phyloP scores from a whole-genome alignment of 129 eudicot genomes.

The Ambrosia artemisiifolia region DNA sequence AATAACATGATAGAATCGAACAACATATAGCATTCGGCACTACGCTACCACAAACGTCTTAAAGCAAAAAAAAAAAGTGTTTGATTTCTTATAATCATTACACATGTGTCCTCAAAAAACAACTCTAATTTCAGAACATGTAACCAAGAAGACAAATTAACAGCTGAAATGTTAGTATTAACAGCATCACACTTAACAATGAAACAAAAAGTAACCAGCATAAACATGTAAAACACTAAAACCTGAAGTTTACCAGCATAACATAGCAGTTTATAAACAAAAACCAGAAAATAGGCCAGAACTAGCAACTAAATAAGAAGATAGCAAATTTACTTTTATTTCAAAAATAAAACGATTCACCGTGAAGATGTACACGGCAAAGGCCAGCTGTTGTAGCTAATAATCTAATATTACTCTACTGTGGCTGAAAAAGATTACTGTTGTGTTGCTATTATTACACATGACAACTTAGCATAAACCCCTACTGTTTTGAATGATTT shows the following conservation, averaged over 20 bases:
- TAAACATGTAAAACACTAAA: background rate
- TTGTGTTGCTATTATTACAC: background rate
- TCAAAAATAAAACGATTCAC: background rate
- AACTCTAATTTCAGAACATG: background rate
- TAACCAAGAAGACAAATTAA: background rate
- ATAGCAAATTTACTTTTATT: background rate
- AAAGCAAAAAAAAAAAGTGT: background rate
- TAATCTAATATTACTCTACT: background rate
- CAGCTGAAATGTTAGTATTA: background rate
- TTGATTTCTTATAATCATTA: background rate
- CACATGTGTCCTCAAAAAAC: background rate
- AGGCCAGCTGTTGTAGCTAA: background rate
- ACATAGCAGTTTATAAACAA: background rate
- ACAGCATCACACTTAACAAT: slow-evolving; percentile 12
- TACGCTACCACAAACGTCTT: background rate
- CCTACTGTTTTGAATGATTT: background rate
- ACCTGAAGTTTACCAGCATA: background rate
- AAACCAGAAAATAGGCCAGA: background rate
- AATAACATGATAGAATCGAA: background rate
- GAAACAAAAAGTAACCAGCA: slow-evolving; percentile 33
- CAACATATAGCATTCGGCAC: slow-evolving; percentile 4
- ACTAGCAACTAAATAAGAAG: background rate
- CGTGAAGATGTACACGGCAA: background rate
- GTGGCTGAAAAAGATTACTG: background rate
- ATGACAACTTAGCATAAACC: background rate